A percentile compares a stretch with the other conserved stretches of the same genome.
Conservation (phyloP, 768 basidiomycete species). For the Tylopilus felleus region DNA sequence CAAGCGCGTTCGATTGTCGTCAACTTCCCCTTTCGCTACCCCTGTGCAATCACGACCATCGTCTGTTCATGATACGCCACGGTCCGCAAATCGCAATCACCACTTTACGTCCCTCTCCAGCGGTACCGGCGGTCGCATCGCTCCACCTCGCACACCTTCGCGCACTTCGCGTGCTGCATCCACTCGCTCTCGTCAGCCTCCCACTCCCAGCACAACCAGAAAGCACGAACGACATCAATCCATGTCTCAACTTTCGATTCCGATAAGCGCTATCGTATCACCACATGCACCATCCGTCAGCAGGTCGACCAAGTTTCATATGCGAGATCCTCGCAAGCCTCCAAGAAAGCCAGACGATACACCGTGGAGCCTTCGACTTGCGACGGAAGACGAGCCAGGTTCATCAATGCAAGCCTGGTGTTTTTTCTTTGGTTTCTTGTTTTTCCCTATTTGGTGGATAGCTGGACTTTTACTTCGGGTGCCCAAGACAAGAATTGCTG, state of each 20-base stretch:
- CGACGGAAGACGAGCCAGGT: slow-evolving; percentile 48
- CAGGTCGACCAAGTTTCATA: slow-evolving; percentile 61
- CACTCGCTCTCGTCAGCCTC: slow-evolving; percentile 32
- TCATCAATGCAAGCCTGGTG: slow-evolving; percentile 69
- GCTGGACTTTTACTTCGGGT: slow-evolving; percentile 50
- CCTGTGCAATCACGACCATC: slow-evolving; percentile 31
- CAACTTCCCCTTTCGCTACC: slow-evolving; percentile 33
- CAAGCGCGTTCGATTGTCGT: slow-evolving; percentile 64
- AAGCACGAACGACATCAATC: slow-evolving; percentile 44
- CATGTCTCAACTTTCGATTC: slow-evolving; percentile 71
- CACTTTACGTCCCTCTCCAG: slow-evolving; percentile 36
- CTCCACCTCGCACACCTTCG: slow-evolving; percentile 34
- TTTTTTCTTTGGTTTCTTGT: slow-evolving; percentile 69
- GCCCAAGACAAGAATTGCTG: slow-evolving; percentile 61
- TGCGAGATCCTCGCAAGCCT: slow-evolving; percentile 76
- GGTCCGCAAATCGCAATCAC: slow-evolving; percentile 12
- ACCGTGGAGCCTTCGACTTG: slow-evolving; percentile 57
- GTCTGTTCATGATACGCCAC: slow-evolving; percentile 28
- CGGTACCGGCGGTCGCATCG: slow-evolving; percentile 27
- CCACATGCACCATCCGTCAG: slow-evolving; percentile 74
- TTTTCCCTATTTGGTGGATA: slow-evolving; percentile 64
- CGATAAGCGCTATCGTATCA: slow-evolving; percentile 72
- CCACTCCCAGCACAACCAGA: slow-evolving; percentile 24
- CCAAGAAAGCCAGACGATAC: slow-evolving; percentile 52
- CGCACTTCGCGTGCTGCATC: slow-evolving; percentile 39